Conservation (phyloP, 306 rosid species). For the Lathyrus aphaca region DNA sequence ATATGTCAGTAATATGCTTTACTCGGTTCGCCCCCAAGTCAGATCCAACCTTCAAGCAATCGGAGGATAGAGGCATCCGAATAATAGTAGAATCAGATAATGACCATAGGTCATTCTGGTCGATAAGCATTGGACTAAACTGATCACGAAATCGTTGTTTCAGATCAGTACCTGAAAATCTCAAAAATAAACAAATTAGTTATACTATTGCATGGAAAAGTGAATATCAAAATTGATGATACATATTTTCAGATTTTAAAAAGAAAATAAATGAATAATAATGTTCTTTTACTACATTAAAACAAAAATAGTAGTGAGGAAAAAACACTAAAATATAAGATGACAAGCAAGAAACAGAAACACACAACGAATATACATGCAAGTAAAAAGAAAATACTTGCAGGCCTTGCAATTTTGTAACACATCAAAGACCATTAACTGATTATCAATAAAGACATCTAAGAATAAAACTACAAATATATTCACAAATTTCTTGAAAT, state of each 20-base stretch:
- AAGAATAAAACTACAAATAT: slow-evolving; percentile 16
- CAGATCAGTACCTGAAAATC: slow-evolving; percentile 83
- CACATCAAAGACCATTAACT: slow-evolving; percentile 8
- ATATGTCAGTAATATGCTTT: slow-evolving; percentile 67
- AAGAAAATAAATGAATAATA: background rate
- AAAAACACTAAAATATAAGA: background rate
- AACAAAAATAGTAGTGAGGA: slow-evolving; percentile 3
- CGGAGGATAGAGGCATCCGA: slow-evolving; percentile 89
- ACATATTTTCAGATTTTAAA: slow-evolving; percentile 28
- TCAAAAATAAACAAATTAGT: slow-evolving; percentile 36
- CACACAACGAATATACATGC: slow-evolving; percentile 13
- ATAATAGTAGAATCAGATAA: slow-evolving; percentile 81
- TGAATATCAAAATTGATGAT: slow-evolving; percentile 22
- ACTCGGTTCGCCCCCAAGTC: slow-evolving; percentile 62
- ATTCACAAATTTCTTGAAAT: background rate
- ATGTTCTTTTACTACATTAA: slow-evolving; percentile 14
- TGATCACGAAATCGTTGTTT: slow-evolving; percentile 78
- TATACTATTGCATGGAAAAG: slow-evolving; percentile 25
- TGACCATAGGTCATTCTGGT: slow-evolving; percentile 68
- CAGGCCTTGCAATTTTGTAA: slow-evolving; percentile 13
- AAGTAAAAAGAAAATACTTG: slow-evolving; percentile 10
- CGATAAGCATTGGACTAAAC: slow-evolving; percentile 83
- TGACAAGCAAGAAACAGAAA: slow-evolving; percentile 2
- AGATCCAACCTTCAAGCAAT: slow-evolving; percentile 63
- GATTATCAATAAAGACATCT: background rate